These are phyloP conservation scores for Auriscalpium vulgare DNA, from an alignment of 768 basidiomycete species.

Conservation along the genomic window DNA sequence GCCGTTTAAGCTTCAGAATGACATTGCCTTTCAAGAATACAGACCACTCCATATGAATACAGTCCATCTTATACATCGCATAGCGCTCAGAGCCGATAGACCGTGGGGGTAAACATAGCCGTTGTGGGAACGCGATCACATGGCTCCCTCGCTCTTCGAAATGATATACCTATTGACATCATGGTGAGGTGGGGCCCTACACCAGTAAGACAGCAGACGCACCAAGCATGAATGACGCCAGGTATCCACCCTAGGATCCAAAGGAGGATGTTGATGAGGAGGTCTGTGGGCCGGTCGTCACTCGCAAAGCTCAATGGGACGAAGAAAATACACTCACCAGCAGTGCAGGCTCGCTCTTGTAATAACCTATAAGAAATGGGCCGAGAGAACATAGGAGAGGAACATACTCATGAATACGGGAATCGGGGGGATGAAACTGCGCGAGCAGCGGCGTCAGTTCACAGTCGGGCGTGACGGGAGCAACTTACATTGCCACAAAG, in stretches of 20 bases:
- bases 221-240: conserved; percentile 37
- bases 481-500: conserved; percentile 25
- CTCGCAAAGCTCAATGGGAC: neutral
- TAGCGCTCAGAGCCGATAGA: no score
- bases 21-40: no score
- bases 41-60: no score
- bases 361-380: neutral
- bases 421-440: conserved; percentile 26
- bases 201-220: neutral
- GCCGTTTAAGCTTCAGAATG: no score
- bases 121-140: conserved; percentile 9
- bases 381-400: neutral
- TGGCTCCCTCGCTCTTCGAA: conserved; percentile 22
- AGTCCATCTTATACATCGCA: no score
- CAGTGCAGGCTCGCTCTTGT: conserved; percentile 19
- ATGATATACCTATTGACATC: conserved; percentile 24
- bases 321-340: conserved; percentile 12
- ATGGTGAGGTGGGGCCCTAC: neutral
- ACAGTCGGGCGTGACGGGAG: neutral
- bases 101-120: no score
- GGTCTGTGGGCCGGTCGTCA: conserved; percentile 16
- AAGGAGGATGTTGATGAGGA: conserved; percentile 32
- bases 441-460: neutral
- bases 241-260: conserved; percentile 40
- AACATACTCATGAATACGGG: conserved; percentile 26